A percentile compares a stretch with the other conserved stretches of the same genome.
Conservation (phyloP, 2,329 filamentous ascomycete species). For the Aspergillus neotritici region DNA sequence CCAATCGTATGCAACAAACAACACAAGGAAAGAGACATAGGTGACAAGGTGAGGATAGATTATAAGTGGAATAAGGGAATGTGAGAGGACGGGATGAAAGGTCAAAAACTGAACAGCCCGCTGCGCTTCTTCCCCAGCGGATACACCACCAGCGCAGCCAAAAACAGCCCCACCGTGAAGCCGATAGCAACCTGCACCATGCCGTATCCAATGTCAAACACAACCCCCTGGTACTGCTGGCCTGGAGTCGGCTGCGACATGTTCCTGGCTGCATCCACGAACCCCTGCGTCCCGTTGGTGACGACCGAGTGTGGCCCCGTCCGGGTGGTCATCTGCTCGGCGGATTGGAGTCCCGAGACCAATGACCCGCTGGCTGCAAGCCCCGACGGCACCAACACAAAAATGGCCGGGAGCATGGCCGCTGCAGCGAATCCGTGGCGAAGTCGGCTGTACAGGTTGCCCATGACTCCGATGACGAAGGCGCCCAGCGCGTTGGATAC, state of each 20-base stretch:
- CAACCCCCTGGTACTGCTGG: constrained; percentile 22
- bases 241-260: constrained; percentile 13
- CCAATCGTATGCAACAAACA: no score
- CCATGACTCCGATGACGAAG: constrained; percentile 70
- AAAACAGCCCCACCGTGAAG: constrained; percentile 46
- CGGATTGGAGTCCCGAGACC: constrained; percentile 53
- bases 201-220: constrained; percentile 45
- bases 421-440: constrained; percentile 77
- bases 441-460: constrained; percentile 70
- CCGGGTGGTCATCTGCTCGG: constrained; percentile 47
- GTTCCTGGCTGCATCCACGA: constrained; percentile 25
- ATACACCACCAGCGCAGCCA: constrained; percentile 46
- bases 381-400: constrained; percentile 61
- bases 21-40: no score
- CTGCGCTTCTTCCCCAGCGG: constrained; percentile 46
- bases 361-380: constrained; percentile 55
- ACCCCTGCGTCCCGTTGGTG: constrained; percentile 36
- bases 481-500: constrained; percentile 75
- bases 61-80: no score
- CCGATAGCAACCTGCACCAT: constrained; percentile 48
- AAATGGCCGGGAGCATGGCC: constrained; percentile 83
- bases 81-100: neutral
- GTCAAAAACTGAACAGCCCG: constrained; percentile 44
- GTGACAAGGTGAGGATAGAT: no score
- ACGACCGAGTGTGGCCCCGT: constrained; percentile 37